Base-by-base conservation (phyloP, 23 red algal species). In the Cyanidioschyzon merolae region DNA sequence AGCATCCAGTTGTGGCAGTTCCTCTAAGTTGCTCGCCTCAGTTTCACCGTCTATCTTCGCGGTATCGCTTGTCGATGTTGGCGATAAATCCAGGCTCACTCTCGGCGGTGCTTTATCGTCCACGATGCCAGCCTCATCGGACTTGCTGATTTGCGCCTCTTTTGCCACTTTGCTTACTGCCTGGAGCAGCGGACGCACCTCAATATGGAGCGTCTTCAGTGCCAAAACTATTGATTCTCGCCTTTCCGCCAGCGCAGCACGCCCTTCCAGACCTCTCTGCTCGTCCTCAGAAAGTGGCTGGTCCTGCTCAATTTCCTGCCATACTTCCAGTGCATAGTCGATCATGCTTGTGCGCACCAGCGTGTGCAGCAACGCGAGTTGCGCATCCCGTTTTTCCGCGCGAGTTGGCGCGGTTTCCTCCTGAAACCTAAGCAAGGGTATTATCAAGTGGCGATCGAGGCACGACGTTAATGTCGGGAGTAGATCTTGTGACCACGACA, bases 291-390 rank as follows among this genome's bases (percentile, higher is more conserved):
- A 25, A 25, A 25, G n/a, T 27, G 32, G n/a, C 3, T 27, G n/a
- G 16, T 25, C 63, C 63, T 25, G 2, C 63, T 71, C n/a, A 27
- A 7, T 17, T 29, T 97, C 85, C 0, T 40, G 50, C 38, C 88
- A 90, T 15, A 88, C 80, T 35, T 97, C 93, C 38, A 91, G 77
- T 25, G 93, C 93, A 39, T 87, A 97, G 39, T 97, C 93, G 76
- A 97, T 82, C 93, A 97, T 97, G 38, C 87, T 87, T 3, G 93
- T 97, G n/a, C 81, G 77, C 0, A 79, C 82, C 32, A 97, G 84
- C 31, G 90, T 37, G 71, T 97, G 79, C 39, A 91, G 80, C 45
- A 90, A 89, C 40, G 88, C 93, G 1, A 71, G 39, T 36, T 89
- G 82, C 40, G 90, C 58, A 24, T 90, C 88, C 39, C 83, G 68